Base-by-base conservation (phyloP, 1,284 basidiomycete species). In the Psilocybe mexicana region DNA sequence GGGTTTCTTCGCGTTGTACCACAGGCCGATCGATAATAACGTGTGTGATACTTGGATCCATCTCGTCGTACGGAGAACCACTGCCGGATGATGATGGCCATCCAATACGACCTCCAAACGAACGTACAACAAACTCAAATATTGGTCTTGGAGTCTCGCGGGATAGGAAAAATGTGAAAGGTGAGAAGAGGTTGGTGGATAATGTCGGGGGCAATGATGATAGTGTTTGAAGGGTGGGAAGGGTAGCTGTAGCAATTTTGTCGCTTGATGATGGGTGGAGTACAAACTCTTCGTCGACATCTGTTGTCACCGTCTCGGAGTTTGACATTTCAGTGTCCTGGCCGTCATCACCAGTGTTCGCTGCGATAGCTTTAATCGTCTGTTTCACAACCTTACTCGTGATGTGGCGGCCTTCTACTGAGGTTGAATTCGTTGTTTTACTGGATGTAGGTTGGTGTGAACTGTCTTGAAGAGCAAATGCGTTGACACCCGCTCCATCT, bases 151-250 rank as follows among this genome's bases (percentile, higher is more conserved):
- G 93, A 1, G 90, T 93, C 77, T 98, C 96, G 62, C 97, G 86
- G 10, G 97, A 98, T 51, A 99, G 81, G 81, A 90, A 99, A 78
- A 99, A 96, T 1, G 89, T 92, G 77, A 90, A 98, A 0, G 91
- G 86, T 1, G 88, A 77, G 75, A 99, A 97, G 45, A 99, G 79
- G 52, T 79, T 80, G 5, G 82, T 76, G 23, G 81, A 77, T 54
- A 79, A 68, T 43, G 82, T 74, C 58, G 79, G 80, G 33, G 84
- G 85, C 30, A 85, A 74, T 11, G 84, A 74, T 28, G 84, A 80
- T 43, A 96, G 76, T 12, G 91, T 85, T 64, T 88, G 87, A 60
- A 96, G 82, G 0, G 95, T 96, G 2, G 90, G 88, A 30, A 97
- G 81, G 25, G 81, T 74, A 1, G 82, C 71, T 30, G 79, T 72